Evolutionary conservation across 78 protist genomes (phyloP), one percentile per base, ranked within the genome.

Genomic region (Guillardia theta): DNA sequence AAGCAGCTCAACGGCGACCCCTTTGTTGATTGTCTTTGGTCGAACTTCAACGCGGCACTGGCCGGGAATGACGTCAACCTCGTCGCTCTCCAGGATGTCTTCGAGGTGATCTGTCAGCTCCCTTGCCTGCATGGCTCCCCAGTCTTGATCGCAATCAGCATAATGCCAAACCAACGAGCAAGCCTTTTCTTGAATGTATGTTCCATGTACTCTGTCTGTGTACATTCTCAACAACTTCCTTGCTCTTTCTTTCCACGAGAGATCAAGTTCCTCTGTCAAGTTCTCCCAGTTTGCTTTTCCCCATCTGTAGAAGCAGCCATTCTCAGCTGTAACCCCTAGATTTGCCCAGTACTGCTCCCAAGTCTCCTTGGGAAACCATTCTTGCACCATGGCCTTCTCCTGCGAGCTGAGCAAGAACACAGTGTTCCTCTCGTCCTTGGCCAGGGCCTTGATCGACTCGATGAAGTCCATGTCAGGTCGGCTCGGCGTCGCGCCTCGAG

Each of bases 91-190:
- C 48, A 78, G 50, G 12, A 78, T 43, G 90, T 78, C 90, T 8
- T 43, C 90, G 33, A 78, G 90, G 50, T 78, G 90, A 48, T 78
- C 90, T 2, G 90, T 78, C 33, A 78, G 90, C 90, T 78, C 90
- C 18, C 90, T 46, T 50, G 90, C 90, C 90, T 78, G 90, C 90
- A 78, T 78, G 18, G 90, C 90, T 12, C 90, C 90, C 90, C 90
- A 78, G 90, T 78, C 90, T 50, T 78, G 90, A 30, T 78, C 90
- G 90, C 90, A 78, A 48, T 78, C 90, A 10, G 90, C 90, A 30
- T 78, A 78, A 30, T 78, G 90, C 90, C 90, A 78, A n/a, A 78
- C 90, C n/a, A 78, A 48, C 53, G 90, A 78, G 90, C 90, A 78
- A 36, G 44, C 39, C 50, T 78, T 78, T 30, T 78, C 90, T 18